Percentiles rank a stretch among this genome's conserved stretches.
Evolutionary conservation across 176 grass and related monocot genomes (phyloP).

Genomic region (Carex myosuroides): DNA sequence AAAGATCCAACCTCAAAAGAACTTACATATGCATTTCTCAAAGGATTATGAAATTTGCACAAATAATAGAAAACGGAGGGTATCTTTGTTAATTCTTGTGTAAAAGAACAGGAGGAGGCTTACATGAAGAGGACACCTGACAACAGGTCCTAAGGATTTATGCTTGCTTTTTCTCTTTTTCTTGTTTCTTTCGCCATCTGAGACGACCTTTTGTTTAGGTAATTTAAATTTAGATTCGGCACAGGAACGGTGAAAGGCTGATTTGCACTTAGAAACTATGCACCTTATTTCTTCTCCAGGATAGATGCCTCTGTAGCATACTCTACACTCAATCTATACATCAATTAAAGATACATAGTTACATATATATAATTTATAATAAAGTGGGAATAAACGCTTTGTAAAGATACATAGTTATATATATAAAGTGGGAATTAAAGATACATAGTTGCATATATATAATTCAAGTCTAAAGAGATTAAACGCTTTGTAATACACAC

Average conservation of each 20-base stretch:
- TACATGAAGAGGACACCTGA: constrained; percentile 86
- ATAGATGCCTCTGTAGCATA: constrained; percentile 55
- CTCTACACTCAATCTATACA: constrained; percentile 63
- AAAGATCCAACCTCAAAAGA: constrained; percentile 5
- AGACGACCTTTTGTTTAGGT: constrained; percentile 16
- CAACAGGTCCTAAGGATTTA: constrained; percentile 27
- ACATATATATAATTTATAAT: neutral
- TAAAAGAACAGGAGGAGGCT: constrained; percentile 23
- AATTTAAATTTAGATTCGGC: constrained; percentile 32
- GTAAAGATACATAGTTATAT: constrained; percentile 4
- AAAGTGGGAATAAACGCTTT: neutral
- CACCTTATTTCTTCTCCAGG: constrained; percentile 62
- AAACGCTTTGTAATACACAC: neutral
- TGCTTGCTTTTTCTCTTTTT: constrained; percentile 11
- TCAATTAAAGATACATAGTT: constrained; percentile 23
- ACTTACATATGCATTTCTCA: constrained; percentile 13
- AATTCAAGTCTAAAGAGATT: neutral
- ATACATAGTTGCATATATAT: neutral
- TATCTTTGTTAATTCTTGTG: constrained; percentile 2
- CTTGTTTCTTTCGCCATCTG: constrained; percentile 1
- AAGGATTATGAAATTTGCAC: neutral
- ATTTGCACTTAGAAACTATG: constrained; percentile 38
- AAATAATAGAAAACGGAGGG: constrained; percentile 5
- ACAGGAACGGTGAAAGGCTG: constrained; percentile 50
- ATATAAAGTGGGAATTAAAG: constrained; percentile 10